A percentile compares a stretch with the other conserved stretches of the same genome.
Conservation (phyloP, 2,329 filamentous ascomycete genomes). For the Ophiostoma fasciatum region DNA sequence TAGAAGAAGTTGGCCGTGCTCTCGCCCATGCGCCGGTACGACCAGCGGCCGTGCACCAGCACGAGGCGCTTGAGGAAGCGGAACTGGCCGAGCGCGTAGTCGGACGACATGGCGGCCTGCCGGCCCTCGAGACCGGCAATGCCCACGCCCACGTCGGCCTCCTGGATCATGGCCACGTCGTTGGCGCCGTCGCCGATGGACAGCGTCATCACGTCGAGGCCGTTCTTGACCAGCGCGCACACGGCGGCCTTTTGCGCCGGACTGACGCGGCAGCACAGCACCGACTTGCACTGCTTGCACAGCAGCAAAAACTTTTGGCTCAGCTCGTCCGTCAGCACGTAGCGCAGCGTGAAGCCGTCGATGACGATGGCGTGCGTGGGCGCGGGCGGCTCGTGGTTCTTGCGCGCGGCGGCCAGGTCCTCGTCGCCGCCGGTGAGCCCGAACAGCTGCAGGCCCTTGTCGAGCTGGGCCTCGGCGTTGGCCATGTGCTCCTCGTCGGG, state of each 20-base stretch:
- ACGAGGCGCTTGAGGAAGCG: slow-evolving; percentile 73
- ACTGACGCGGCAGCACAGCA: slow-evolving; percentile 93
- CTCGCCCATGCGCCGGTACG: slow-evolving; percentile 86
- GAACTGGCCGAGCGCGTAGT: slow-evolving; percentile 92
- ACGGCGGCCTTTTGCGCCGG: slow-evolving; percentile 96
- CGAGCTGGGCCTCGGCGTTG: slow-evolving; percentile 54
- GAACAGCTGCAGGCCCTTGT: slow-evolving; percentile 58
- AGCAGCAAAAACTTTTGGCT: slow-evolving; percentile 88
- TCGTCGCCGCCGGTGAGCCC: slow-evolving; percentile 70
- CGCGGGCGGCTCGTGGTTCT: slow-evolving; percentile 72
- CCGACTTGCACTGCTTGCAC: slow-evolving; percentile 93
- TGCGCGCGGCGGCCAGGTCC: slow-evolving; percentile 64
- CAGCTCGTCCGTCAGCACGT: slow-evolving; percentile 67
- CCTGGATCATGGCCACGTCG: slow-evolving; percentile 95
- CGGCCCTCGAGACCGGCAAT: slow-evolving; percentile 87
- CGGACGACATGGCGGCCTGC: slow-evolving; percentile 89
- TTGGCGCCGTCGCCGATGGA: slow-evolving; percentile 91
- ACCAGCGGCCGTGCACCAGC: slow-evolving; percentile 86
- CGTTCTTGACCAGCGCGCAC: slow-evolving; percentile 86
- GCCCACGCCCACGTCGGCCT: slow-evolving; percentile 90
- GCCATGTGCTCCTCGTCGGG: slow-evolving; percentile 35
- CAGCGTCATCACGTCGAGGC: slow-evolving; percentile 89
- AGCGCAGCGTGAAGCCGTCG: slow-evolving; percentile 83
- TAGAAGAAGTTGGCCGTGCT: slow-evolving; percentile 99
- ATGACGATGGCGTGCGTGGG: slow-evolving; percentile 88